These are phyloP conservation scores for Kwoniella bestiolae DNA, from an alignment of 768 basidiomycete genomes.

Conservation along the genomic window DNA sequence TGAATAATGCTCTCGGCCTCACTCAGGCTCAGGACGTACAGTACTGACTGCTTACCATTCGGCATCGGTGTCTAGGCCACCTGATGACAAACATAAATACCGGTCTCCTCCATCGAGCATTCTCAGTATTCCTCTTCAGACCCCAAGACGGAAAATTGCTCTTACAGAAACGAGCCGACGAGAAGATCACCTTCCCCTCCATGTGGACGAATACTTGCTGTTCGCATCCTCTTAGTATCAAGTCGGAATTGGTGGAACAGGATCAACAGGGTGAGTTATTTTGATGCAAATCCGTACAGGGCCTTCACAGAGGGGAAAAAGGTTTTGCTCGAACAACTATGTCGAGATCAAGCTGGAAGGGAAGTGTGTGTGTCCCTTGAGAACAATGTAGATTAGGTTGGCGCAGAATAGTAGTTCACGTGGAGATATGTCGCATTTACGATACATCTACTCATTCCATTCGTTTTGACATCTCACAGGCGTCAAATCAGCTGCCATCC, in stretches of 20 bases:
- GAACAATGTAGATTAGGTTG: too few species aligned
- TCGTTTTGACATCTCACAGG: slow-evolving; percentile 61
- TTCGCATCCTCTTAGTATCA: slow-evolving; percentile 76
- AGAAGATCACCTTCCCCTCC: slow-evolving; percentile 98
- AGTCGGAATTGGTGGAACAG: slow-evolving; percentile 82
- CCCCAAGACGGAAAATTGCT: slow-evolving; percentile 91
- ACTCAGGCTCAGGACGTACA: background rate
- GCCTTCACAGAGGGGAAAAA: too few species aligned
- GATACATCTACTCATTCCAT: too few species aligned
- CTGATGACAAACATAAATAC: slow-evolving; percentile 93
- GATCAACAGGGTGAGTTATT: slow-evolving; percentile 66
- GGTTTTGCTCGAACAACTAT: too few species aligned
- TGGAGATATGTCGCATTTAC: too few species aligned
- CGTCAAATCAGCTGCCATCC: slow-evolving; percentile 84
- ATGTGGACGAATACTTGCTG: slow-evolving; percentile 99
- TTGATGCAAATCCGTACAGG: too few species aligned
- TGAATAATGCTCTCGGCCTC: too few species aligned
- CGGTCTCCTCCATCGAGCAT: slow-evolving; percentile 93
- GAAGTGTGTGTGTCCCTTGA: too few species aligned
- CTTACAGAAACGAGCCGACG: slow-evolving; percentile 91
- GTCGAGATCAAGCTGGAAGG: background rate
- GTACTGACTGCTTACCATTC: background rate
- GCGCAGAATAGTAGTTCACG: background rate
- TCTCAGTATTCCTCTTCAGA: slow-evolving; percentile 95
- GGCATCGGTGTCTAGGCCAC: slow-evolving; percentile 68